Percentiles rank a stretch among this genome's conserved stretches.
phyloP scores from a whole-genome alignment of 345 rosid species.

The Eucalyptus erythrocorys region DNA sequence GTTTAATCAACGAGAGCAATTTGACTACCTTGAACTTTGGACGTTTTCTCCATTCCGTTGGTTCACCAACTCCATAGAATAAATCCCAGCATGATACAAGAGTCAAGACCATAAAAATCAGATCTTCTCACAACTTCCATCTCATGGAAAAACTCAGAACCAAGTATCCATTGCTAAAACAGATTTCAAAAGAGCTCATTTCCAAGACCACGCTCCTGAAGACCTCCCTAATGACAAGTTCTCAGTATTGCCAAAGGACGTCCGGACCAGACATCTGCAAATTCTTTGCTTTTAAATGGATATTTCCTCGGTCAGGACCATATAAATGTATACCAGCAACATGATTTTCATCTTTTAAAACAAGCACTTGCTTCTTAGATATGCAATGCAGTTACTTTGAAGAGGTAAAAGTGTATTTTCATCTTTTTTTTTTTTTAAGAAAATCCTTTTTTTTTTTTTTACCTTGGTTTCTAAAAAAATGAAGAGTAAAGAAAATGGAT shows the following conservation, averaged over 20 bases:
- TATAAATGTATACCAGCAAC: not conserved
- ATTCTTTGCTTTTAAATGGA: not conserved
- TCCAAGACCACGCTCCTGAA: not conserved
- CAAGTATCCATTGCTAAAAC: not conserved
- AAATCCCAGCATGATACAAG: not conserved
- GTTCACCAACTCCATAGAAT: not conserved
- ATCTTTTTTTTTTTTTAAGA: not conserved
- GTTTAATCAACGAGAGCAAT: not conserved
- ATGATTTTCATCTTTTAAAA: not conserved
- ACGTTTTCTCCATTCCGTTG: not conserved
- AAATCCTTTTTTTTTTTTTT: not conserved
- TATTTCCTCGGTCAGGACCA: not conserved
- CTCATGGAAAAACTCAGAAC: not conserved
- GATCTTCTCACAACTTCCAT: not conserved
- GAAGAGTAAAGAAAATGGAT: not conserved
- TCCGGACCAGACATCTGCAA: not conserved
- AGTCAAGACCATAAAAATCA: not conserved
- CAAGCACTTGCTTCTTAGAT: not conserved
- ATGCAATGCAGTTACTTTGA: not conserved
- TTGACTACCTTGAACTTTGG: not conserved
- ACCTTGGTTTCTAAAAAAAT: not conserved
- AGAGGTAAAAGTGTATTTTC: not conserved
- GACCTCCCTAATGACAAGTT: not conserved
- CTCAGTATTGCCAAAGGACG: not conserved
- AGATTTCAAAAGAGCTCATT: not conserved